A percentile compares a stretch with the other conserved stretches of the same genome.
phyloP scores from a whole-genome alignment of 2,329 filamentous ascomycete species.

The Microcera coccophila region DNA sequence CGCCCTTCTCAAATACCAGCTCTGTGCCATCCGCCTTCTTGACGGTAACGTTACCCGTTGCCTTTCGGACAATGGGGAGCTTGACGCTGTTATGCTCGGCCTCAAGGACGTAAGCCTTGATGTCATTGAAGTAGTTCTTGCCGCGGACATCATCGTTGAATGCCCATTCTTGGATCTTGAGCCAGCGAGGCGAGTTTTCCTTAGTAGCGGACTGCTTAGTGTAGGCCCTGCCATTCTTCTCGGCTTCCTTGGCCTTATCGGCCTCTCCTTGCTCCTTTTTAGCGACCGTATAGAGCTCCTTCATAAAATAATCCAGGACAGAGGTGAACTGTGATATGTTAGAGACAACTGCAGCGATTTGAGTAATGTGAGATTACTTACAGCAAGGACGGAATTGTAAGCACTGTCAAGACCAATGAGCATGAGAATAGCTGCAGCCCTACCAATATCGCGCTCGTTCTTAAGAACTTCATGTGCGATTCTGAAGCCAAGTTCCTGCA shows the following conservation, averaged over 20 bases:
- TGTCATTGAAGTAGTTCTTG: not conserved
- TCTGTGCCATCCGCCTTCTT: not conserved
- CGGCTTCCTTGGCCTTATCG: too few species aligned
- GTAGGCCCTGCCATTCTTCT: too few species aligned
- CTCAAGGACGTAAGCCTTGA: conserved; percentile 6
- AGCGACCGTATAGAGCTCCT: not conserved
- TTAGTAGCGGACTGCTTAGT: too few species aligned
- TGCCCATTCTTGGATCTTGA: not conserved
- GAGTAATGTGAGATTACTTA: conserved; percentile 2
- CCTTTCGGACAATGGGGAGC: conserved; percentile 14
- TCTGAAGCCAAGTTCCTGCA: conserved; percentile 12
- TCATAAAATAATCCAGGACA: conserved; percentile 7
- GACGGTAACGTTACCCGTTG: not conserved
- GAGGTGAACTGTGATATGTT: conserved; percentile 11
- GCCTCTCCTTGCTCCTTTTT: not conserved
- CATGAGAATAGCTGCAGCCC: conserved; percentile 15
- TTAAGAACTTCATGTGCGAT: conserved; percentile 11
- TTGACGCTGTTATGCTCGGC: conserved; percentile 7
- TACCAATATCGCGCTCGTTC: conserved; percentile 5
- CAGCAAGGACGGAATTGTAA: conserved; percentile 14
- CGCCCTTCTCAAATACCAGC: not conserved
- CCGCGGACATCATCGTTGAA: conserved; percentile 1
- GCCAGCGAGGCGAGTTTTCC: not conserved
- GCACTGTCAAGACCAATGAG: conserved; percentile 15
- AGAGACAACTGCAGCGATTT: not conserved